phyloP scores from a whole-genome alignment of 1,139 yeast genomes.

The Suhomyces bribrorum region DNA sequence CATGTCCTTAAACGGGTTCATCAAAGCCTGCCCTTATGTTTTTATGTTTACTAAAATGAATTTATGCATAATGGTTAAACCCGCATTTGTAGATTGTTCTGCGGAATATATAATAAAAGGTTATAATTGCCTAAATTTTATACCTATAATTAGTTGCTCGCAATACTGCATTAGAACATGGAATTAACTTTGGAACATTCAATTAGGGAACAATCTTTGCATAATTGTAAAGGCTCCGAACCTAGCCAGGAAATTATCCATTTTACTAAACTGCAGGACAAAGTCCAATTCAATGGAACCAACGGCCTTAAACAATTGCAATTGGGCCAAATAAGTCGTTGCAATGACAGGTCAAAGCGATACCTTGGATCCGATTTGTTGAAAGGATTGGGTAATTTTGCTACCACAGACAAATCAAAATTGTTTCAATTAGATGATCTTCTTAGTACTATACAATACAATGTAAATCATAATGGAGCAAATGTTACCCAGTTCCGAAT shows the following conservation, averaged over 20 bases:
- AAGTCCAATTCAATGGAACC: neutral
- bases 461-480: conserved; percentile 10
- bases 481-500: conserved; percentile 16
- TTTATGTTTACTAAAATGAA: too few species aligned
- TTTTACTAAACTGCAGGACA: neutral
- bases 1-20: too few species aligned
- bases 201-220: too few species aligned
- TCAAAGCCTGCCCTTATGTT: too few species aligned
- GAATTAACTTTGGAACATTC: too few species aligned
- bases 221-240: neutral
- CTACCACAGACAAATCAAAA: too few species aligned
- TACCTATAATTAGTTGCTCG: too few species aligned
- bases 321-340: neutral
- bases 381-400: conserved; percentile 21
- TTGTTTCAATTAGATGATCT: conserved; percentile 24
- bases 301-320: neutral
- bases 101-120: too few species aligned
- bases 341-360: neutral
- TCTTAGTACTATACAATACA: conserved; percentile 16
- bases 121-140: too few species aligned
- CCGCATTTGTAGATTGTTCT: too few species aligned
- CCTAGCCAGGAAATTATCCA: neutral
- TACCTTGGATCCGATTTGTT: conserved; percentile 23
- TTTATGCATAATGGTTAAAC: too few species aligned
- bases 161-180: too few species aligned